These are phyloP conservation scores for Plenodomus lindquistii DNA, from an alignment of 2,329 filamentous ascomycete genomes.

Conservation along the genomic window DNA sequence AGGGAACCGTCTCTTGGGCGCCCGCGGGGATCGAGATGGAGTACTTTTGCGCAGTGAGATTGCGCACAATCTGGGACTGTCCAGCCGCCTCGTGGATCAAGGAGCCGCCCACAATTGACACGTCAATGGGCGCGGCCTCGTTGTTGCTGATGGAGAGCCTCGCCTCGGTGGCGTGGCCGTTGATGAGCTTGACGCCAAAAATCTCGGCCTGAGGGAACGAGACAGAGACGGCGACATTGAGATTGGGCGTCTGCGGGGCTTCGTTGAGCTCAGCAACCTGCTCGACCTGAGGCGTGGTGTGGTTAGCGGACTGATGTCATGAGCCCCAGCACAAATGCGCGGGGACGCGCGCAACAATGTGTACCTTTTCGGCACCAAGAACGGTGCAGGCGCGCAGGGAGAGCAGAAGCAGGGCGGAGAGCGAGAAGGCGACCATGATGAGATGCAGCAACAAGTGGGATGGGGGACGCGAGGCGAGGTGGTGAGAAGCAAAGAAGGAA, in stretches of 20 bases:
- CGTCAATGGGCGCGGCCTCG: conserved; percentile 73
- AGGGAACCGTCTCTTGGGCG: conserved; percentile 75
- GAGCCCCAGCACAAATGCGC: conserved; percentile 19
- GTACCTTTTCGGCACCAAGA: conserved; percentile 51
- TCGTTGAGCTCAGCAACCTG: conserved; percentile 57
- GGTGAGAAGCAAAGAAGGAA: conserved; percentile 4
- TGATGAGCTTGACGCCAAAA: conserved; percentile 94
- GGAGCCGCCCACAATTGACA: conserved; percentile 76
- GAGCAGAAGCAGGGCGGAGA: conserved; percentile 72
- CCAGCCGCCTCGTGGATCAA: conserved; percentile 64
- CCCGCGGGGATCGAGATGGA: conserved; percentile 74
- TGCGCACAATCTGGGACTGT: conserved; percentile 69
- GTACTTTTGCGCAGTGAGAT: conserved; percentile 79
- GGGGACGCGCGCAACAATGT: neutral
- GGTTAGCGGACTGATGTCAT: conserved; percentile 41
- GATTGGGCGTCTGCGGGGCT: conserved; percentile 63
- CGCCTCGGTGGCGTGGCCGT: conserved; percentile 82
- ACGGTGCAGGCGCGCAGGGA: conserved; percentile 69
- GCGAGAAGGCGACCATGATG: conserved; percentile 73
- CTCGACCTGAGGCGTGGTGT: conserved; percentile 35
- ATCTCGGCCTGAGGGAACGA: conserved; percentile 72
- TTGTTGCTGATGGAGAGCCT: conserved; percentile 83
- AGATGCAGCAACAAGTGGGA: conserved; percentile 19
- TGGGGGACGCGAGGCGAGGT: conserved; percentile 9
- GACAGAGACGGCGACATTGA: conserved; percentile 60